phyloP scores from a whole-genome alignment of 768 basidiomycete species.

The Thelephora ganbajun region DNA sequence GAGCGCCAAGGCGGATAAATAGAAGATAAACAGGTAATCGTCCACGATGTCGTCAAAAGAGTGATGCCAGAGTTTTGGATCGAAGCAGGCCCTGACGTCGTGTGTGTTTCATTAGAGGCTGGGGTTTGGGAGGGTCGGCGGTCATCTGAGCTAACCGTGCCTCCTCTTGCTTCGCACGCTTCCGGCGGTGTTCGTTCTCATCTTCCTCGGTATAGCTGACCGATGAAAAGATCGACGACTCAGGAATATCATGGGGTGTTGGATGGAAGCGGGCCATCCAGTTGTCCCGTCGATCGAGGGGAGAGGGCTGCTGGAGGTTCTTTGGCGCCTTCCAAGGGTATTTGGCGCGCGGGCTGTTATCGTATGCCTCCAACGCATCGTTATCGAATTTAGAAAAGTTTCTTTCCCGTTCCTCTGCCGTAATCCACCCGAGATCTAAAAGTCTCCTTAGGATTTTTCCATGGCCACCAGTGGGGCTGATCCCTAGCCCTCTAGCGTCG shows the following conservation, averaged over 20 bases:
- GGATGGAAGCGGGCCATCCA: not conserved
- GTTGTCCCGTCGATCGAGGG: not conserved
- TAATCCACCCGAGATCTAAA: slow-evolving; percentile 15
- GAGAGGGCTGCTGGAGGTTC: not conserved
- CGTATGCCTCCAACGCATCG: slow-evolving; percentile 10
- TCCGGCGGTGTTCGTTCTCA: not conserved
- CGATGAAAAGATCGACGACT: not conserved
- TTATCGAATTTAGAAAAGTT: slow-evolving; percentile 12
- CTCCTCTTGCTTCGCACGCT: not conserved
- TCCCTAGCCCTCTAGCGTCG: not conserved
- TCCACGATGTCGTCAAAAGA: not conserved
- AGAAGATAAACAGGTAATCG: too few species aligned
- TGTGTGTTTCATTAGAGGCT: not conserved
- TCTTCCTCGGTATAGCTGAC: not conserved
- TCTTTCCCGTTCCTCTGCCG: slow-evolving; percentile 11
- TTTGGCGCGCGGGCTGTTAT: slow-evolving; percentile 9
- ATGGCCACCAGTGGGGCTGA: not conserved
- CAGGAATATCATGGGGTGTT: not conserved
- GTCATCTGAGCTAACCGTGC: not conserved
- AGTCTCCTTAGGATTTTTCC: slow-evolving; percentile 14
- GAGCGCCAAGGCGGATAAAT: too few species aligned
- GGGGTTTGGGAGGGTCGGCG: not conserved
- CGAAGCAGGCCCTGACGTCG: not conserved
- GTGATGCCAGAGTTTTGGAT: not conserved
- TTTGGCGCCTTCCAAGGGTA: slow-evolving; percentile 9